Conservation (phyloP, 2,329 filamentous ascomycete genomes). For the Eutypa lata region DNA sequence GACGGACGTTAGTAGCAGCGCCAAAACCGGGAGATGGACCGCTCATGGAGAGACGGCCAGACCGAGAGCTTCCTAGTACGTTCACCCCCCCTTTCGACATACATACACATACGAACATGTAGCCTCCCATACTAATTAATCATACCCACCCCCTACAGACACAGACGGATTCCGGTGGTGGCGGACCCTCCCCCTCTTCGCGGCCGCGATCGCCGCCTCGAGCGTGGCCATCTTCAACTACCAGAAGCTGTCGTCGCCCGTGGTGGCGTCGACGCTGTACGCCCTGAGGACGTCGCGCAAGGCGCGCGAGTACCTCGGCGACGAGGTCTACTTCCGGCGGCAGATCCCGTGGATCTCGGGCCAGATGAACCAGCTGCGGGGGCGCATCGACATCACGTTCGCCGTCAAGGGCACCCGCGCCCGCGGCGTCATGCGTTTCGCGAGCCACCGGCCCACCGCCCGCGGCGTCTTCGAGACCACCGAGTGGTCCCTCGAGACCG, state of each 20-base stretch:
- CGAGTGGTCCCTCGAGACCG: constrained; percentile 80
- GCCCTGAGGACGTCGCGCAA: constrained; percentile 75
- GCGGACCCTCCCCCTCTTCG: constrained; percentile 77
- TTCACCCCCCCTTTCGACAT: constrained; percentile 1
- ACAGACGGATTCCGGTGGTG: constrained; percentile 58
- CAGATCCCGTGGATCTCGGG: constrained; percentile 81
- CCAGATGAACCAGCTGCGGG: constrained; percentile 91
- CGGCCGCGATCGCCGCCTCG: constrained; percentile 65
- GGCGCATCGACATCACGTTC: constrained; percentile 83
- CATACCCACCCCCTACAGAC: constrained; percentile 27
- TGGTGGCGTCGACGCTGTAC: constrained; percentile 87
- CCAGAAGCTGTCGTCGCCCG: constrained; percentile 85
- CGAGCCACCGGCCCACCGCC: constrained; percentile 62
- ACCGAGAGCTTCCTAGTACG: constrained; percentile 64
- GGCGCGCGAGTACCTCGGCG: constrained; percentile 76
- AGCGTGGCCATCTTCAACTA: constrained; percentile 97
- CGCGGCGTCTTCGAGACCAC: constrained; percentile 76
- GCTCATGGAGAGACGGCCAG: constrained; percentile 61
- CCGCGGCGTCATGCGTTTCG: constrained; percentile 75
- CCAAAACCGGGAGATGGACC: constrained; percentile 60
- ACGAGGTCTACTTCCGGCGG: constrained; percentile 78
- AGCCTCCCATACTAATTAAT: background rate
- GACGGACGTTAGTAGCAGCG: constrained; percentile 51
- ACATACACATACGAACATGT: background rate
- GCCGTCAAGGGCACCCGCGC: constrained; percentile 76